phyloP scores from a whole-genome alignment of 108 stramenopile genomes.

The Cyclotella distinguenda region DNA sequence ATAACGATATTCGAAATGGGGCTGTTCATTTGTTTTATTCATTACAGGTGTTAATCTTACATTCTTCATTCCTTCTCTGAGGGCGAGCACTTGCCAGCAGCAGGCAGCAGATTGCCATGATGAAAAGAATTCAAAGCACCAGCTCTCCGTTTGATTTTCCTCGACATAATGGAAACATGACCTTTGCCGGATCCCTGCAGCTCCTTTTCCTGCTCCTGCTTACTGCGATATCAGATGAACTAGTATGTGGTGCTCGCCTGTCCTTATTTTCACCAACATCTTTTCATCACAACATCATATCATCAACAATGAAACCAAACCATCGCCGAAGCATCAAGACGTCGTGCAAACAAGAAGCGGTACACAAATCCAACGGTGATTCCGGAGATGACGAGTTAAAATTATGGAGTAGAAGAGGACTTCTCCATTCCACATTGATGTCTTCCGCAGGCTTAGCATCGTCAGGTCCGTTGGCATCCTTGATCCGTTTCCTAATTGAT shows the following conservation, averaged over 20 bases:
- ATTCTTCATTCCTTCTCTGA: too few relatives aligned
- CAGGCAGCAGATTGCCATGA: too few relatives aligned
- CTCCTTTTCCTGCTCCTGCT: conserved; percentile 1
- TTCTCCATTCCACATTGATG: conserved; percentile 12
- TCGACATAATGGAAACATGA: too few relatives aligned
- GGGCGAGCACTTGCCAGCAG: too few relatives aligned
- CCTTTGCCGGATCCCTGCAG: too few relatives aligned
- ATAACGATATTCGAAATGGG: too few relatives aligned
- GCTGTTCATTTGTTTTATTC: too few relatives aligned
- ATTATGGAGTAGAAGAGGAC: conserved; percentile 4
- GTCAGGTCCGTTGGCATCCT: conserved; percentile 24
- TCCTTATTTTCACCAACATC: background rate
- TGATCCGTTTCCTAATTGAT: conserved; percentile 3
- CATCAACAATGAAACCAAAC: too few relatives aligned
- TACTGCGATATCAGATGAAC: background rate
- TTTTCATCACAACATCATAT: background rate
- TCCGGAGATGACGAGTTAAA: background rate
- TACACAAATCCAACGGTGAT: background rate
- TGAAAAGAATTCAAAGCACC: too few relatives aligned
- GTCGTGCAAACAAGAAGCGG: background rate
- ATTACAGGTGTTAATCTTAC: too few relatives aligned
- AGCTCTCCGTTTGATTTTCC: too few relatives aligned
- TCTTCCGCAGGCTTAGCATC: conserved; percentile 31
- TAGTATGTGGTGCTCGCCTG: background rate
- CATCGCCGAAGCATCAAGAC: too few relatives aligned